These are phyloP conservation scores for Annulohypoxylon moriforme DNA, from an alignment of 495 filamentous ascomycete genomes.

Conservation along the genomic window DNA sequence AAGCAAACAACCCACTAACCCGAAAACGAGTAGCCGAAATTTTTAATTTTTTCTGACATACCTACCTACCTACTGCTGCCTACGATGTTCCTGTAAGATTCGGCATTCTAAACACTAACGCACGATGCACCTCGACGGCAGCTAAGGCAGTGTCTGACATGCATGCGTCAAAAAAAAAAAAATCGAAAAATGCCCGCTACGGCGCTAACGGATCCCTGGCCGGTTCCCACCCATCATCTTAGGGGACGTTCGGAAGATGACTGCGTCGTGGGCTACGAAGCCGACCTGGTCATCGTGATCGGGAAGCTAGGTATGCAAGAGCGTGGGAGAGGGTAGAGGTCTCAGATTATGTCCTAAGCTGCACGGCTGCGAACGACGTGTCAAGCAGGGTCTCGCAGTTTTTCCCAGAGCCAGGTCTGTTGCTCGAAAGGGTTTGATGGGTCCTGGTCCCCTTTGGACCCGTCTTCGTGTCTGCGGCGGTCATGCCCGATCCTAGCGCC, in stretches of 20 bases:
- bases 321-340: slow-evolving; percentile 59
- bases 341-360: slow-evolving; percentile 58
- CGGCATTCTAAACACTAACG: slow-evolving; percentile 2
- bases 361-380: slow-evolving; percentile 61
- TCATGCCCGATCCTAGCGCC: slow-evolving; percentile 57
- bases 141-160: slow-evolving; percentile 25
- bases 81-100: slow-evolving; percentile 56
- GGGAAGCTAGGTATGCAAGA: slow-evolving; percentile 58
- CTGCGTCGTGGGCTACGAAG: slow-evolving; percentile 58
- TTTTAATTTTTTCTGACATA: slow-evolving; percentile 55
- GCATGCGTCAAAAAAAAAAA: slow-evolving; percentile 50
- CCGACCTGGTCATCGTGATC: slow-evolving; percentile 61
- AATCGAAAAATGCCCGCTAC: no score
- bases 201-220: slow-evolving; percentile 56
- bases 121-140: slow-evolving; percentile 2
- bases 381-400: slow-evolving; percentile 57
- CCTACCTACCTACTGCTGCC: no score
- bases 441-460: slow-evolving; percentile 64
- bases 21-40: slow-evolving; percentile 47
- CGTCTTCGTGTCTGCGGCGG: slow-evolving; percentile 63
- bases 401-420: slow-evolving; percentile 61
- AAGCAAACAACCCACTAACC: slow-evolving; percentile 15
- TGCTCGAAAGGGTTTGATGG: slow-evolving; percentile 62
- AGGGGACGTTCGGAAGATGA: slow-evolving; percentile 55
- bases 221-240: slow-evolving; percentile 60